Evolutionary conservation across 371 early-diverging fungal species (phyloP).

Genomic region (Apophysomyces elegans): DNA sequence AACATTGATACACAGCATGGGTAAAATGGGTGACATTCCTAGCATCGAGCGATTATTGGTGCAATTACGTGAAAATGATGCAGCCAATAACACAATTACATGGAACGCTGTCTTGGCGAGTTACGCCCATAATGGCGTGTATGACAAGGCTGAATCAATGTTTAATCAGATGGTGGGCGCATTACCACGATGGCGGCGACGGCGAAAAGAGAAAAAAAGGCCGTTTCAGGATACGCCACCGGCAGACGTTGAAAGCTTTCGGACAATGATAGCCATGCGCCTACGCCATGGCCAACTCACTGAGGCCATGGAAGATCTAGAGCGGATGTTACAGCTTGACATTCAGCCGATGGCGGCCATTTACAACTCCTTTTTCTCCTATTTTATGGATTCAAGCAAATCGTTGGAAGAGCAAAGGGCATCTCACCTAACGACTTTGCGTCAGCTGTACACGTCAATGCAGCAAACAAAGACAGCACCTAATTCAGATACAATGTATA

Average conservation of each 20-base stretch:
- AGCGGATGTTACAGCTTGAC: constrained; percentile 23
- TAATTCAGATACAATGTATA: constrained; percentile 53
- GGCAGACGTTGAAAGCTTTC: constrained; percentile 41
- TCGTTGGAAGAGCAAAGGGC: neutral
- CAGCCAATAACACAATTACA: constrained; percentile 26
- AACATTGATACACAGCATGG: constrained; percentile 41
- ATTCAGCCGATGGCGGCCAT: constrained; percentile 35
- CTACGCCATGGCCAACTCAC: constrained; percentile 22
- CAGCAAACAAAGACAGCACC: constrained; percentile 33
- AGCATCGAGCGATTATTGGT: constrained; percentile 41
- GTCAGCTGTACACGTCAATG: constrained; percentile 34
- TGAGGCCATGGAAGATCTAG: constrained; percentile 25
- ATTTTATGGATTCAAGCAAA: constrained; percentile 25
- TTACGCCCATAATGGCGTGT: constrained; percentile 30
- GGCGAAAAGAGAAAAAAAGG: neutral
- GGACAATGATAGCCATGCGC: constrained; percentile 38
- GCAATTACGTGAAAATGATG: constrained; percentile 20
- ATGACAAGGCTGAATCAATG: constrained; percentile 32
- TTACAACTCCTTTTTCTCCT: constrained; percentile 42
- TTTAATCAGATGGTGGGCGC: constrained; percentile 30
- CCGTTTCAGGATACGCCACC: constrained; percentile 20
- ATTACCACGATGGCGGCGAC: constrained; percentile 7
- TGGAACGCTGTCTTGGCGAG: constrained; percentile 48
- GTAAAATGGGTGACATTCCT: constrained; percentile 36
- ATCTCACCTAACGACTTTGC: constrained; percentile 12